Evolutionary conservation across 768 basidiomycete genomes (phyloP).

Genomic region (Agaricus blazei): DNA sequence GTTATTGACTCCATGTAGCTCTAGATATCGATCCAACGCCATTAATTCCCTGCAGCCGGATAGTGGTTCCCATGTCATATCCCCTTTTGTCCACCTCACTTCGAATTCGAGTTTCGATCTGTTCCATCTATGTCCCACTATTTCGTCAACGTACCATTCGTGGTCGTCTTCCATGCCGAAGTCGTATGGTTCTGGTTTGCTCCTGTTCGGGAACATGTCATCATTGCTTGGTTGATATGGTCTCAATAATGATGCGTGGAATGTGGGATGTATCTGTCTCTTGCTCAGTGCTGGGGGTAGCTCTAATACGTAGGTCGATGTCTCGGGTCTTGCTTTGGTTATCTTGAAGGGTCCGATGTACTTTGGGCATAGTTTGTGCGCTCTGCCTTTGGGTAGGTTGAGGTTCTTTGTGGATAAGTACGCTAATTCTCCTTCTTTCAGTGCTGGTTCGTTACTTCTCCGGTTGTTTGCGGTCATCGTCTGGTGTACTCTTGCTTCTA

Average conservation of each 20-base stretch:
- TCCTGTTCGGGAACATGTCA: slow-evolving; percentile 27
- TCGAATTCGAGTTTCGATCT: slow-evolving; percentile 16
- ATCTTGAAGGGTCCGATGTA: slow-evolving; percentile 35
- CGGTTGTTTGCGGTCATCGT: slow-evolving; percentile 23
- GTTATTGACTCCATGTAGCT: slow-evolving; percentile 19
- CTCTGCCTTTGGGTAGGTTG: slow-evolving; percentile 17
- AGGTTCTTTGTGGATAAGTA: slow-evolving; percentile 35
- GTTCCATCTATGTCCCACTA: slow-evolving; percentile 20
- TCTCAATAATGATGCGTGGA: slow-evolving; percentile 28
- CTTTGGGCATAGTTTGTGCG: slow-evolving; percentile 29
- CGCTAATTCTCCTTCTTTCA: slow-evolving; percentile 20
- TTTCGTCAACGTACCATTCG: slow-evolving; percentile 33
- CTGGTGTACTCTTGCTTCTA: slow-evolving; percentile 23
- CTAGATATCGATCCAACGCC: slow-evolving; percentile 25
- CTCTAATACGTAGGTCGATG: slow-evolving; percentile 26
- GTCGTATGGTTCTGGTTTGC: slow-evolving; percentile 27
- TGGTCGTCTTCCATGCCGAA: slow-evolving; percentile 24
- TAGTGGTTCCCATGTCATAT: slow-evolving; percentile 27
- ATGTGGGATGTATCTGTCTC: slow-evolving; percentile 15
- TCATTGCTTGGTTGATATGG: slow-evolving; percentile 23
- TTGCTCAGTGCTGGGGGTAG: slow-evolving; percentile 6
- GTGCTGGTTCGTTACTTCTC: slow-evolving; percentile 13
- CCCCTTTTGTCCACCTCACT: slow-evolving; percentile 26
- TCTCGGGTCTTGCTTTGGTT: slow-evolving; percentile 11
- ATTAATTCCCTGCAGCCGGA: slow-evolving; percentile 18